Evolutionary conservation across 495 filamentous ascomycete species (phyloP).

Genomic region (Penicillium mononematosum): DNA sequence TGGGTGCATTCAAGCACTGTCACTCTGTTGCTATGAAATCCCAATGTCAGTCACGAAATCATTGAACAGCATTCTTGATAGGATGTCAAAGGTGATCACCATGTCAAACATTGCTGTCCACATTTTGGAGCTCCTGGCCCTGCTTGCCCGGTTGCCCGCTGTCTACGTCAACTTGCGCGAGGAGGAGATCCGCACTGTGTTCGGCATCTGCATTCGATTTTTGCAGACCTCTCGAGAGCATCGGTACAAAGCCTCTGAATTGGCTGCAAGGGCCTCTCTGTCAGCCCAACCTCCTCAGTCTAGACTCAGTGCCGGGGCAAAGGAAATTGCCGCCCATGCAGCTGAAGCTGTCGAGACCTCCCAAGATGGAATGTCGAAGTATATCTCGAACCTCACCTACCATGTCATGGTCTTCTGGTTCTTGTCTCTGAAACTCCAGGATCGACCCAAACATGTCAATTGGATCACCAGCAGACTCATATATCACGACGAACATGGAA

Average conservation of each 20-base stretch:
- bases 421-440: constrained; percentile 75
- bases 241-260: constrained; percentile 41
- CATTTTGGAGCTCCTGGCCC: constrained; percentile 87
- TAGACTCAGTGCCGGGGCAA: constrained; percentile 43
- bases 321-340: constrained; percentile 38
- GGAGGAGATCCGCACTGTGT: constrained; percentile 86
- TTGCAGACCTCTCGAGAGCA: constrained; percentile 70
- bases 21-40: constrained; percentile 90
- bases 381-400: constrained; percentile 88
- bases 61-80: constrained; percentile 77
- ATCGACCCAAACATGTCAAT: constrained; percentile 77
- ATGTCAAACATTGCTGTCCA: constrained; percentile 87
- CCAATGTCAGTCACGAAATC: constrained; percentile 78
- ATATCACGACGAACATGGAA: constrained; percentile 66
- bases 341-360: constrained; percentile 33
- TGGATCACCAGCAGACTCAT: constrained; percentile 92
- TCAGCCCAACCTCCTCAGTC: constrained; percentile 7
- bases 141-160: constrained; percentile 78
- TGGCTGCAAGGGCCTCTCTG: constrained; percentile 29
- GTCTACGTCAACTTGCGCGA: constrained; percentile 84
- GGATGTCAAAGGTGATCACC: constrained; percentile 93
- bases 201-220: constrained; percentile 92
- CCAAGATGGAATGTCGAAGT: constrained; percentile 59
- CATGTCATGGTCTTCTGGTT: constrained; percentile 98
- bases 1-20: constrained; percentile 89